Conservation (phyloP, 345 rosid species). For the Nephelium lappaceum region DNA sequence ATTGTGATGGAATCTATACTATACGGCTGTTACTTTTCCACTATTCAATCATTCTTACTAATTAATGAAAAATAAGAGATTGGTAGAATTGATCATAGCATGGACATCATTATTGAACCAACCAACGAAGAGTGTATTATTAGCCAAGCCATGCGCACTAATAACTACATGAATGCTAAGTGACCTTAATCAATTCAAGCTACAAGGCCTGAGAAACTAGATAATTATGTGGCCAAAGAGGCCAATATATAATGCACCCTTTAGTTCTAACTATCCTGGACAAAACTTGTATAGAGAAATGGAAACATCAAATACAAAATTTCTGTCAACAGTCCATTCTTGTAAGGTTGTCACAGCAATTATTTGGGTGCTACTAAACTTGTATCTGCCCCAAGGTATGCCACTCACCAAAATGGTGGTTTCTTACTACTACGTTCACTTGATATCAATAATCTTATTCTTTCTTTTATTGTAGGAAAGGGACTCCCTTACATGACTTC, state of each 20-base stretch:
- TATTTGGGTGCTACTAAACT: constrained; percentile 18
- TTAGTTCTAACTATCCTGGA: not conserved
- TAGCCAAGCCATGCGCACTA: constrained; percentile 32
- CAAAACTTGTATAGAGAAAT: not conserved
- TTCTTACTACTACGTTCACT: not conserved
- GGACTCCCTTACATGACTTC: constrained; percentile 60
- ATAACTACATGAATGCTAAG: constrained; percentile 13
- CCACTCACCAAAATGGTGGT: not conserved
- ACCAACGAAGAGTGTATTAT: constrained; percentile 29
- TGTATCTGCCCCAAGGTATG: constrained; percentile 40
- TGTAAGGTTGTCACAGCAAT: constrained; percentile 22
- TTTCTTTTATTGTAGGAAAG: constrained; percentile 34
- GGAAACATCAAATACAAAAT: constrained; percentile 15
- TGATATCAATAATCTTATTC: not conserved
- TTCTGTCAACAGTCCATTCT: constrained; percentile 1
- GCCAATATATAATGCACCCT: constrained; percentile 7
- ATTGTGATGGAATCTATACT: not conserved
- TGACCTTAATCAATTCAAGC: constrained; percentile 14
- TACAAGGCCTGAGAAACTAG: constrained; percentile 16
- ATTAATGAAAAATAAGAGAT: not conserved
- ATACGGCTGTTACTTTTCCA: not conserved
- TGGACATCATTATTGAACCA: constrained; percentile 30
- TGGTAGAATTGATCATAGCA: constrained; percentile 22
- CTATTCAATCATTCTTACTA: not conserved
- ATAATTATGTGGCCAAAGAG: constrained; percentile 28